A percentile compares a stretch with the other conserved stretches of the same genome.
Evolutionary conservation across 1,284 basidiomycete genomes (phyloP).

Genomic region (Vanrija humicola): DNA sequence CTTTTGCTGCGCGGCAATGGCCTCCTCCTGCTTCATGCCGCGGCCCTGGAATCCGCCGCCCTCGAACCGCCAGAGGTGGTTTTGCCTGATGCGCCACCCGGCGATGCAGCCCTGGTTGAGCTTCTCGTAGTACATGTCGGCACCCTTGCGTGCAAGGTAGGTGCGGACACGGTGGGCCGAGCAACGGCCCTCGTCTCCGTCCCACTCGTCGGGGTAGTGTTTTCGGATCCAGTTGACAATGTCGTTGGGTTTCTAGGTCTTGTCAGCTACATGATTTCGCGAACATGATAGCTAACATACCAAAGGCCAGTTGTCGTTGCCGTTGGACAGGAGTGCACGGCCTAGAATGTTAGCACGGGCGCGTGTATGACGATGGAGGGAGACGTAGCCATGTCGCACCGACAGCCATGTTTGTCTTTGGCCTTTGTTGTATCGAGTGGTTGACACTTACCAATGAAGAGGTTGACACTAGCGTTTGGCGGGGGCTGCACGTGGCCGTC

Average conservation of each 20-base stretch:
- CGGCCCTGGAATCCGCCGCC: constrained; percentile 47
- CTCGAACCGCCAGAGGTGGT: constrained; percentile 47
- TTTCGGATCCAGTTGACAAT: constrained; percentile 48
- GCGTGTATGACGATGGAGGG: not conserved
- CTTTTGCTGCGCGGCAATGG: constrained; percentile 37
- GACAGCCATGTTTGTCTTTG: no score
- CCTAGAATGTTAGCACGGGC: constrained; percentile 13
- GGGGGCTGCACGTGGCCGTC: constrained; percentile 32
- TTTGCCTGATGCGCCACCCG: constrained; percentile 46
- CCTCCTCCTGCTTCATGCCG: constrained; percentile 48
- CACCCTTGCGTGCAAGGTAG: constrained; percentile 46
- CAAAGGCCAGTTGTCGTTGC: constrained; percentile 48
- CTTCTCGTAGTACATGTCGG: constrained; percentile 50
- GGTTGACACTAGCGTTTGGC: constrained; percentile 46
- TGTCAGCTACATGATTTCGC: not conserved
- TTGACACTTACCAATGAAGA: constrained; percentile 40
- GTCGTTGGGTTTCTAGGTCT: constrained; percentile 44
- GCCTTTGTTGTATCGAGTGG: no score
- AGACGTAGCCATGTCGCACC: not conserved
- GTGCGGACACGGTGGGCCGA: constrained; percentile 46
- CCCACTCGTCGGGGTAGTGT: constrained; percentile 47
- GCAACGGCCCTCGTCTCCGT: constrained; percentile 47
- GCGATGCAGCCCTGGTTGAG: constrained; percentile 44
- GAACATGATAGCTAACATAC: constrained; percentile 20
- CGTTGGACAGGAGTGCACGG: constrained; percentile 42